These are phyloP conservation scores for Solanum megistacrolobum DNA, from an alignment of 257 asterid species.

Conservation along the genomic window DNA sequence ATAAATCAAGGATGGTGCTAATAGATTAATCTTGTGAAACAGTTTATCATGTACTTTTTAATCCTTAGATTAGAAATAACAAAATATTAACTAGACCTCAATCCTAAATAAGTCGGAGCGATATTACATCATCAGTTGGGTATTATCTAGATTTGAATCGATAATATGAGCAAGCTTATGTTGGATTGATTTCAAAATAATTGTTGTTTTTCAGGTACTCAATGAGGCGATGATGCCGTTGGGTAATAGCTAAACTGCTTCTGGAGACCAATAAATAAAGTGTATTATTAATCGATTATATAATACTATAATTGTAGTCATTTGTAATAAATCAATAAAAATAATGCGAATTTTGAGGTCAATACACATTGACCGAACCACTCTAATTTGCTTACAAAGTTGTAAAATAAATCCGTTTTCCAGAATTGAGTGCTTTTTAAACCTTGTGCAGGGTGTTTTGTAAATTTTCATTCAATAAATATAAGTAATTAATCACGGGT, in stretches of 20 bases:
- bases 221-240: not conserved
- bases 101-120: not conserved
- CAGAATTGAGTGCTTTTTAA: not conserved
- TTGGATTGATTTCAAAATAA: not conserved
- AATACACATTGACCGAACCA: conserved; percentile 34
- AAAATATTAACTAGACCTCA: not conserved
- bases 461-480: not conserved
- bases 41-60: not conserved
- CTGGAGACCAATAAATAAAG: not conserved
- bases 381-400: not conserved
- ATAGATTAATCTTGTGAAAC: not conserved
- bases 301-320: not conserved
- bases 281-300: not conserved
- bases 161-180: not conserved
- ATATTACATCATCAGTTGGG: not conserved
- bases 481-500: conserved; percentile 18
- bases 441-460: conserved; percentile 32
- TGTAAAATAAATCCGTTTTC: not conserved
- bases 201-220: conserved; percentile 4
- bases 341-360: conserved; percentile 4
- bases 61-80: not conserved
- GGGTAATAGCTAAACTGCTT: not conserved
- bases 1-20: not conserved
- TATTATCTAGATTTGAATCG: not conserved
- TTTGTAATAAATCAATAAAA: not conserved